Base-by-base conservation (phyloP, 768 basidiomycete genomes). In the Pholiota conissans region DNA sequence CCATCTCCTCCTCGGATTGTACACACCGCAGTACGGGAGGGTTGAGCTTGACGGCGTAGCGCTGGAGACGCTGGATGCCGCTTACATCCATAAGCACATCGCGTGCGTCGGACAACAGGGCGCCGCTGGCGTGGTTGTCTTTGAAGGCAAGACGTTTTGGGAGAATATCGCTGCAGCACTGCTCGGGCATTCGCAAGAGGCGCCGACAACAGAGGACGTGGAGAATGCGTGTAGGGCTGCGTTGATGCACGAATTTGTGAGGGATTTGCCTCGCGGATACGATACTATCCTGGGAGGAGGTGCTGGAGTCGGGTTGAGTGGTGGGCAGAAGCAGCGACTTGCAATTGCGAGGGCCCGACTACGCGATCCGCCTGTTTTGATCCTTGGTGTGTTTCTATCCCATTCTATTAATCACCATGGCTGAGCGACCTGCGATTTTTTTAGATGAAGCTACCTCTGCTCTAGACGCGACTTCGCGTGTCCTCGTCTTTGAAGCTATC, bases 241-340 rank as follows among this genome's bases (percentile, higher is more conserved):
- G 16, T 34, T 57, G 10, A 39, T 57, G 49, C 56, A 57, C 26
- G 56, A 57, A 27, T 57, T 57, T 20, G 37, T 51, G n/a, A 26
- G 49, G 5, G 49, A 51, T 18, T 24, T 57, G 35, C 56, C 55
- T n/a, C 45, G 45, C 14, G 52, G 30, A 14, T 42, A 54, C 39
- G 40, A 54, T 16, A 57, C 37, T 32, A 34, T 54, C 30, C 40
- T 45, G 11, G 52, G 39, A 11, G 42, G 42, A 0, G 42, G 42
- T 9, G 57, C 58, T 3, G 95, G 94, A 2, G 82, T 90, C 2
- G 85, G 81, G 42, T 72, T 95, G 63, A 93, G 91, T 61, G 96
- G 96, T 16, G 96, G 96, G 2, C 96, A 98, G 77, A 85, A 85
- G 65, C 96, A 99, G 74, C 74, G 96, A 7, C 68, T 99, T 26